Evolutionary conservation across 1,284 basidiomycete genomes (phyloP).

Genomic region (Stygiomarasmius scandens): DNA sequence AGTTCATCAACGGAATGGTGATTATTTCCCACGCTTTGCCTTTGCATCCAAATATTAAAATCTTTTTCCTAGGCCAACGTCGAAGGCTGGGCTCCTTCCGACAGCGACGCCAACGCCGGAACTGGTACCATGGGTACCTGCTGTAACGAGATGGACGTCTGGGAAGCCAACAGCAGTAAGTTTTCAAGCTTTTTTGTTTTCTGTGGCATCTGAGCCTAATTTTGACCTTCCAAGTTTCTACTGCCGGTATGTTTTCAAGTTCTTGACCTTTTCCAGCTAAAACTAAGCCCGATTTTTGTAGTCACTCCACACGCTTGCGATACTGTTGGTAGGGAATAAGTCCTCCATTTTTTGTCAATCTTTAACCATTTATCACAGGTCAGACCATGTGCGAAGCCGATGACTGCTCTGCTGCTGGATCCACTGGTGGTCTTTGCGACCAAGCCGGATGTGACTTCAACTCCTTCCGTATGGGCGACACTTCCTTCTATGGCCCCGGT

Average conservation of each 20-base stretch:
- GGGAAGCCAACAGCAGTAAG: slow-evolving; percentile 36
- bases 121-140: slow-evolving; percentile 45
- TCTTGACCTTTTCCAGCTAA: too few relatives aligned
- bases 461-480: slow-evolving; percentile 57
- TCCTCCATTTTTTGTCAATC: slow-evolving; percentile 46
- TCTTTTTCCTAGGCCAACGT: slow-evolving; percentile 47
- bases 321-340: slow-evolving; percentile 9
- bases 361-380: slow-evolving; percentile 42
- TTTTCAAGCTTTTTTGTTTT: slow-evolving; percentile 38
- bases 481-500: slow-evolving; percentile 46
- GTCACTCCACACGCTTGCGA: too few relatives aligned
- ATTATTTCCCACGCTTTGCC: too few relatives aligned
- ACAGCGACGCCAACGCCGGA: slow-evolving; percentile 20
- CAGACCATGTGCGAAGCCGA: slow-evolving; percentile 41
- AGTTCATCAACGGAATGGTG: slow-evolving; percentile 57
- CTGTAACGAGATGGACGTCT: slow-evolving; percentile 58
- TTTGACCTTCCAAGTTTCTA: too few relatives aligned
- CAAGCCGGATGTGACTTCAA: slow-evolving; percentile 61
- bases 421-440: slow-evolving; percentile 44
- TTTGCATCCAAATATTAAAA: too few relatives aligned
- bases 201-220: too few relatives aligned
- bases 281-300: too few relatives aligned
- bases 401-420: slow-evolving; percentile 36
- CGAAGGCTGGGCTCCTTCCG: slow-evolving; percentile 35
- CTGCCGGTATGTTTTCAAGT: too few relatives aligned